These are phyloP conservation scores for Leccinum disarticulatum DNA, from an alignment of 768 basidiomycete species.

Conservation along the genomic window DNA sequence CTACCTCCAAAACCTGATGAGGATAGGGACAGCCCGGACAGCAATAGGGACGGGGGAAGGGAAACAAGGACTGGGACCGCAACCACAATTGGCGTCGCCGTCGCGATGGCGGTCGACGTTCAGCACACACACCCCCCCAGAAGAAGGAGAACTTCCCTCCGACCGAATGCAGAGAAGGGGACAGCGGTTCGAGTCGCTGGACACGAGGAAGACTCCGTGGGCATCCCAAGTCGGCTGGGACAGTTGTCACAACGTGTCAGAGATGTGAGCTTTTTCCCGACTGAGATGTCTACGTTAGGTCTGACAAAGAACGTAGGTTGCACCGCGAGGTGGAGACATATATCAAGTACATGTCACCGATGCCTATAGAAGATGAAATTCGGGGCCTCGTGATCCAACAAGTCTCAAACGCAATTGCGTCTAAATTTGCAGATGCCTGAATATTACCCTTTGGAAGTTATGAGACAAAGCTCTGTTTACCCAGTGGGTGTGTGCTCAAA, in stretches of 20 bases:
- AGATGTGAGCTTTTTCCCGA: slow-evolving; percentile 52
- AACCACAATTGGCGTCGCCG: slow-evolving; percentile 1
- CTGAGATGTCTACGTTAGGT: slow-evolving; percentile 6
- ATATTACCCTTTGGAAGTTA: slow-evolving; percentile 91
- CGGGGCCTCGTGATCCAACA: slow-evolving; percentile 69
- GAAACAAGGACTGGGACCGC: neutral
- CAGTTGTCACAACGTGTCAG: slow-evolving; percentile 67
- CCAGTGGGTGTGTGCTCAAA: slow-evolving; percentile 35
- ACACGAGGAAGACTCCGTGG: slow-evolving; percentile 69
- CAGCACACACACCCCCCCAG: slow-evolving; percentile 13
- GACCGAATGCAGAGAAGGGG: slow-evolving; percentile 39
- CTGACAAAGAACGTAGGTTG: slow-evolving; percentile 48
- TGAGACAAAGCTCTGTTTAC: slow-evolving; percentile 91
- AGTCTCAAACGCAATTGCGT: slow-evolving; percentile 63
- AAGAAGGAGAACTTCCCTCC: slow-evolving; percentile 2
- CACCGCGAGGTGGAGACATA: slow-evolving; percentile 87
- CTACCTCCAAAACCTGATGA: slow-evolving; percentile 17
- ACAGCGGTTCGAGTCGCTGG: slow-evolving; percentile 52
- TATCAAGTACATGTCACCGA: slow-evolving; percentile 84
- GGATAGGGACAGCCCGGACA: neutral
- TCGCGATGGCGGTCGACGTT: slow-evolving; percentile 10
- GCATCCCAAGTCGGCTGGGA: slow-evolving; percentile 68
- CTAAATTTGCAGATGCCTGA: slow-evolving; percentile 74
- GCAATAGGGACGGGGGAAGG: too few relatives aligned
- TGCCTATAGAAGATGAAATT: slow-evolving; percentile 80